Evolutionary conservation across 2,329 filamentous ascomycete genomes (phyloP).

Genomic region (Phoma sp.): DNA sequence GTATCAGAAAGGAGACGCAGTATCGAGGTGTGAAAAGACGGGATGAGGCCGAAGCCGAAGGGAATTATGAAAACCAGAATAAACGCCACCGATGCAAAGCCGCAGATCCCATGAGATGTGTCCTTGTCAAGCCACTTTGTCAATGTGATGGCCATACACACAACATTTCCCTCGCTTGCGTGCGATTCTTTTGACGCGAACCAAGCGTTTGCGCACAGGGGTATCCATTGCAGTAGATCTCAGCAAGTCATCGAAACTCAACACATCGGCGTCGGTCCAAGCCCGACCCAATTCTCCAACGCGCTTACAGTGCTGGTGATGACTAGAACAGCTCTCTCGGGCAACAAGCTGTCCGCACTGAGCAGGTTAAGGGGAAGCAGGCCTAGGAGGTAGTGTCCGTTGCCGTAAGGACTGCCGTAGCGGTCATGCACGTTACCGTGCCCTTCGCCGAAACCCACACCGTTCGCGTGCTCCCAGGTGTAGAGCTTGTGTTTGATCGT

Average conservation of each 20-base stretch:
- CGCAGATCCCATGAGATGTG: neutral
- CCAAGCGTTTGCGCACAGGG: no score
- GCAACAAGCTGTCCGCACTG: neutral
- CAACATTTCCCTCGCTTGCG: neutral
- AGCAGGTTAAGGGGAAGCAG: neutral
- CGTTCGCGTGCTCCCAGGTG: constrained; percentile 6
- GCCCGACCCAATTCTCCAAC: neutral
- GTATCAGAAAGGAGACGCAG: no score
- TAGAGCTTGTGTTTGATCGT: neutral
- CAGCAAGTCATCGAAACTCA: neutral
- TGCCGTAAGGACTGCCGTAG: neutral
- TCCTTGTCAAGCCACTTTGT: neutral
- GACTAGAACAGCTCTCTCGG: neutral
- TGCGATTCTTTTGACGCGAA: neutral
- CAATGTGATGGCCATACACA: neutral
- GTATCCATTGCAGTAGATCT: no score
- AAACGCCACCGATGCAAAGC: neutral
- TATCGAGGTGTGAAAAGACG: no score
- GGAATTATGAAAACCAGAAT: no score
- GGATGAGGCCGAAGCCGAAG: no score
- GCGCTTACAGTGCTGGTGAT: neutral
- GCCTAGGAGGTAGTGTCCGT: neutral
- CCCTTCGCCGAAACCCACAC: constrained; percentile 4
- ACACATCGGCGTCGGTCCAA: neutral
- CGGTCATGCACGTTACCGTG: neutral